Conservation (phyloP, 2,329 filamentous ascomycete genomes). For the Chaetomiaceae sp. region DNA sequence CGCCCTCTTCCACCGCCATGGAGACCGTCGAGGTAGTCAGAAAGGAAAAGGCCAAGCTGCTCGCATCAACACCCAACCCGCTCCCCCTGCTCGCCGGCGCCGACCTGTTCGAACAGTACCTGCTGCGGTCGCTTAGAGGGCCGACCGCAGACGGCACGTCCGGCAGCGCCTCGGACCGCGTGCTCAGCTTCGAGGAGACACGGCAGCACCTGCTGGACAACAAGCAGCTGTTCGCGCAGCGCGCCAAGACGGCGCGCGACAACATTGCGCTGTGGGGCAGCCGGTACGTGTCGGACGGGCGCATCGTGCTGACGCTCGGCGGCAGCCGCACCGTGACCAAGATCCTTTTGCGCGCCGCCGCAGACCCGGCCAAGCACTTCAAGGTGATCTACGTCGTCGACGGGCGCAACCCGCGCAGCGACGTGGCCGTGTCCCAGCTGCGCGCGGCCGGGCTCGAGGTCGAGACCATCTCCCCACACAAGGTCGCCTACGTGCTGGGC, state of each 20-base stretch:
- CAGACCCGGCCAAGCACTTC: slow-evolving; percentile 55
- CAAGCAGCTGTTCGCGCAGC: slow-evolving; percentile 75
- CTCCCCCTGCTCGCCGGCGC: slow-evolving; percentile 90
- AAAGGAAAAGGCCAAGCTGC: slow-evolving; percentile 69
- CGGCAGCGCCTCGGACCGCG: slow-evolving; percentile 15
- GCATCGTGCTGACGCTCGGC: slow-evolving; percentile 83
- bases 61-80: slow-evolving; percentile 74
- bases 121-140: slow-evolving; percentile 67
- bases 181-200: slow-evolving; percentile 71
- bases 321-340: slow-evolving; percentile 78
- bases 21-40: slow-evolving; percentile 86
- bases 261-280: slow-evolving; percentile 76
- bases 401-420: slow-evolving; percentile 52
- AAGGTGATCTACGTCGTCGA: slow-evolving; percentile 74
- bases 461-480: slow-evolving; percentile 69
- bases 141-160: slow-evolving; percentile 33
- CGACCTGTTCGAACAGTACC: slow-evolving; percentile 90
- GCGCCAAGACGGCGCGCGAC: slow-evolving; percentile 78
- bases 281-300: slow-evolving; percentile 71
- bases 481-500: slow-evolving; percentile 69
- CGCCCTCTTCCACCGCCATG: slow-evolving; percentile 77
- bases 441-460: slow-evolving; percentile 73
- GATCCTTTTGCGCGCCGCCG: slow-evolving; percentile 67
- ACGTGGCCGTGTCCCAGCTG: slow-evolving; percentile 63
- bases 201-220: slow-evolving; percentile 79